phyloP scores from a whole-genome alignment of 2,329 filamentous ascomycete genomes.

The Monosporascus sp. region DNA sequence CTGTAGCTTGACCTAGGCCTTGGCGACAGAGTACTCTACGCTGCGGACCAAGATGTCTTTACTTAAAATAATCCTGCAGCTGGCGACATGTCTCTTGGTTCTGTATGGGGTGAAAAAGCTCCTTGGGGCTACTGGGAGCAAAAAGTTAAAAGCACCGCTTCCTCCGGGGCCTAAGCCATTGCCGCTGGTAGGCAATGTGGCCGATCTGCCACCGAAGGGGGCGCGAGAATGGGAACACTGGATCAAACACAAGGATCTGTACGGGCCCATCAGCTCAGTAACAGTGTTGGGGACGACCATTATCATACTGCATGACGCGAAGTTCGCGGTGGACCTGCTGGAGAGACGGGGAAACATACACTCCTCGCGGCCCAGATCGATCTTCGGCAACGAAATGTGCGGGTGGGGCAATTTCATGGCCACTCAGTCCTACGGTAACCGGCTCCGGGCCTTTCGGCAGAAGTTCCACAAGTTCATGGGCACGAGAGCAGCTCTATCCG shows the following conservation, averaged over 20 bases:
- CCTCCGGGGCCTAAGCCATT: constrained; percentile 45
- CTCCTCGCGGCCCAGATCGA: constrained; percentile 23
- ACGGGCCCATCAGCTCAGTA: constrained; percentile 34
- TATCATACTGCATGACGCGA: constrained; percentile 33
- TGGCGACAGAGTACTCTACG: no score
- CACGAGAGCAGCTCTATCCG: constrained; percentile 12
- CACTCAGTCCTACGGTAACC: constrained; percentile 16
- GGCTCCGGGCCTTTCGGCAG: constrained; percentile 21
- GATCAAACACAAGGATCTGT: constrained; percentile 33
- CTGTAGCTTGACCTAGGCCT: background rate
- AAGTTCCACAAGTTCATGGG: constrained; percentile 23
- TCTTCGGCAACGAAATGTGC: constrained; percentile 22
- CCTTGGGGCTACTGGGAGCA: background rate
- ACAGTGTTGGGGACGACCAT: constrained; percentile 35
- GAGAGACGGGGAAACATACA: constrained; percentile 29
- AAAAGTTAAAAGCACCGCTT: constrained; percentile 11
- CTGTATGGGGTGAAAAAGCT: background rate
- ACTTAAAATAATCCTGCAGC: background rate
- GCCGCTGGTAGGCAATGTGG: constrained; percentile 45
- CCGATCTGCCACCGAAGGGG: constrained; percentile 37
- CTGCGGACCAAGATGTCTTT: background rate
- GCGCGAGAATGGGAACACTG: constrained; percentile 34
- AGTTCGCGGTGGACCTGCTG: constrained; percentile 31
- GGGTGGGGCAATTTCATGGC: constrained; percentile 19
- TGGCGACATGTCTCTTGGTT: background rate